phyloP scores from a whole-genome alignment of 305 asterid genomes.

The Fraxinus baroniana region DNA sequence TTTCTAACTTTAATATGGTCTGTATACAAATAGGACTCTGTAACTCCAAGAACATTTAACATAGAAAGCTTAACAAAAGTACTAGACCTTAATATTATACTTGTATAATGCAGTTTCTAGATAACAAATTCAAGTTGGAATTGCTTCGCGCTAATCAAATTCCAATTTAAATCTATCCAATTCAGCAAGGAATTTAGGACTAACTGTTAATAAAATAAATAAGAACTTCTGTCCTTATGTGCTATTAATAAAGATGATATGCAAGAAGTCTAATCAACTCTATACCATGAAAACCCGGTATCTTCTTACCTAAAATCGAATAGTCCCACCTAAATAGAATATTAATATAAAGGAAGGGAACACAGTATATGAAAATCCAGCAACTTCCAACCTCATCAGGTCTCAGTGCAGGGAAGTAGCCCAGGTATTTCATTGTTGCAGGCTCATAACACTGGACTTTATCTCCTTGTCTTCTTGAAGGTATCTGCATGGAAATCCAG shows the following conservation, averaged over 20 bases:
- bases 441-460: conserved; percentile 99
- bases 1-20: neutral
- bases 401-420: conserved; percentile 75
- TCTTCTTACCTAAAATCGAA: neutral
- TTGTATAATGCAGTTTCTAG: neutral
- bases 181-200: conserved; percentile 5
- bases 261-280: conserved; percentile 13
- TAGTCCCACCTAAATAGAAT: neutral
- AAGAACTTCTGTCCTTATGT: conserved; percentile 2
- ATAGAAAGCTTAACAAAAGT: neutral
- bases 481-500: conserved; percentile 54
- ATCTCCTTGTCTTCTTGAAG: conserved; percentile 93
- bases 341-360: neutral
- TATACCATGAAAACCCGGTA: neutral
- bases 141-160: neutral
- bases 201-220: neutral
- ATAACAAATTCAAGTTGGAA: neutral
- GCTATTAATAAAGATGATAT: neutral
- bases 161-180: conserved; percentile 3
- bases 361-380: conserved; percentile 6
- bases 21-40: conserved; percentile 17
- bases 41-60: conserved; percentile 9
- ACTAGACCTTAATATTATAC: neutral
- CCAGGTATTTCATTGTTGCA: conserved; percentile 96
- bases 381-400: conserved; percentile 71